Base-by-base conservation (phyloP, 1,284 basidiomycete genomes). In the Rhodotorula sp. region DNA sequence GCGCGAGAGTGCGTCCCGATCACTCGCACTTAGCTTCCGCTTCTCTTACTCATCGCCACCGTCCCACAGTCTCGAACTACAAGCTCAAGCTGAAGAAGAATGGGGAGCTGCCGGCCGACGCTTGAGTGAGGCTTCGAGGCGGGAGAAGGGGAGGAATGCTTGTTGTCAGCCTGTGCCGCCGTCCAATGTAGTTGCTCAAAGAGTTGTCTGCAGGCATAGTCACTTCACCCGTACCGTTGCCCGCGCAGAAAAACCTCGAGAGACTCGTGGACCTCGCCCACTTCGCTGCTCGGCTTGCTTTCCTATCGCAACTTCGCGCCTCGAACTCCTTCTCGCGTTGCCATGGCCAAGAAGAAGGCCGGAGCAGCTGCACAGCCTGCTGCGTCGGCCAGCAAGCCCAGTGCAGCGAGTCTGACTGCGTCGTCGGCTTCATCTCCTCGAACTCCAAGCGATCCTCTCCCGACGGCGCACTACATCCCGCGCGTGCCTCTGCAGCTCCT, bases 1-100 rank as follows among this genome's bases (percentile, higher is more conserved):
- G 16, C 69, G 78, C 45, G 78, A 78, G 71, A 72, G 77, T 78
- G 42, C 52, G 77, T 70, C 42, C 34, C 12, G 1, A 3, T 25
- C 49, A 1, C 58, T 41, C 25, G 4, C 42, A 1, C 45, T 41
- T 52, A 25, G 3, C 8, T 27, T 53, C 21, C 23, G 3, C 42
- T 7, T 1, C 17, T 7, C 4, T 23, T 5, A 0, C 34, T 34
- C 9, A 23, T 13, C 25, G 4, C 10, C 13, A 13, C 7, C 14
- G 17, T 4, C 23, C 4, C 13, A n/a, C 54, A 71, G 70, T 72
- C 64, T 62, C 59, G 34, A 72, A 72, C 60, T 72, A 66, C 66
- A 65, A 66, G 45, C 58, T 72, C 62, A 72, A 72, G 60, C 66
- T 72, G 34, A 72, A 72, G 56, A 61, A 61, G 25, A 7, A 25